These are phyloP conservation scores for Huntiella omanensis DNA, from an alignment of 2,329 filamentous ascomycete species.

Conservation along the genomic window DNA sequence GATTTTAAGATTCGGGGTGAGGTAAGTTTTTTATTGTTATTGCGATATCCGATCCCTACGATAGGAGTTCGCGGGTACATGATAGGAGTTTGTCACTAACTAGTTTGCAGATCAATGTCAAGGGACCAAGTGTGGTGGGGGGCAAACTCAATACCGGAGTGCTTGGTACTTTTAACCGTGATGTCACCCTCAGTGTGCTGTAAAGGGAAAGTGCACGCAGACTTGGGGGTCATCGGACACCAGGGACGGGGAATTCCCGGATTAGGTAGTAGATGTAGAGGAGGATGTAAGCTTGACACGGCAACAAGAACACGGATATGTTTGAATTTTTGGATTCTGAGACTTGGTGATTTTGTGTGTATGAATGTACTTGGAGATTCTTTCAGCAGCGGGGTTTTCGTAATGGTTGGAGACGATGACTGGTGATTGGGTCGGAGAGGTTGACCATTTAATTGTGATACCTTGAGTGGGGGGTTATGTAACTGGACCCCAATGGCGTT, in stretches of 20 bases:
- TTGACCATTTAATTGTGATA: no score
- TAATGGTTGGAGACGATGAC: no score
- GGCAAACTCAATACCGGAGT: slow-evolving; percentile 45
- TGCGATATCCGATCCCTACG: neutral
- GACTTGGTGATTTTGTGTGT: no score
- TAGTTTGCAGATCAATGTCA: slow-evolving; percentile 4
- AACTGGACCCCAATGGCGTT: neutral
- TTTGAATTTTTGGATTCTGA: neutral
- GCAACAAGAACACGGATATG: neutral
- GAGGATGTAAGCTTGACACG: neutral
- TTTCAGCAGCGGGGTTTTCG: no score
- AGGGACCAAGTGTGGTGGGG: slow-evolving; percentile 39
- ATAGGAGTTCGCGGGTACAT: neutral
- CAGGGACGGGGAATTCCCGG: neutral
- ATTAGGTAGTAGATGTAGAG: neutral
- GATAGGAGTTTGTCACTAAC: neutral
- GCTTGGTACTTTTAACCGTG: slow-evolving; percentile 45
- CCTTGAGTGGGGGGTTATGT: no score
- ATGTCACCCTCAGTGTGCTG: slow-evolving; percentile 50
- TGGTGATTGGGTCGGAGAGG: no score
- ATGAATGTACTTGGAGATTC: no score
- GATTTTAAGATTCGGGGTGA: slow-evolving; percentile 44
- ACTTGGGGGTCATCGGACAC: neutral
- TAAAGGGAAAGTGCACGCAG: slow-evolving; percentile 13
- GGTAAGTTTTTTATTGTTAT: slow-evolving; percentile 22